Evolutionary conservation across 1,139 yeast genomes (phyloP), one percentile per base, ranked within the genome.

Genomic region (Pichia sorboxylosa): DNA sequence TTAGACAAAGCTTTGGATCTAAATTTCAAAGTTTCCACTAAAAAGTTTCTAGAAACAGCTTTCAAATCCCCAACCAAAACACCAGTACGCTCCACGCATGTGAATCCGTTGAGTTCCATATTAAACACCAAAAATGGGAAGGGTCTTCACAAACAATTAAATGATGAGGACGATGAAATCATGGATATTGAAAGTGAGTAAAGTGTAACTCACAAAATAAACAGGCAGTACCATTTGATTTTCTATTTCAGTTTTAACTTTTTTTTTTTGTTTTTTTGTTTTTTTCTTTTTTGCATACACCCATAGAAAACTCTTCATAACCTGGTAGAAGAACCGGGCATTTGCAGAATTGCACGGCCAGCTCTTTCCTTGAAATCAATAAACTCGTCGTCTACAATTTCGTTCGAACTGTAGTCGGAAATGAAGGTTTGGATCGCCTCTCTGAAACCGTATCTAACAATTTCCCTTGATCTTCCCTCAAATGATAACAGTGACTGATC

Each of bases 1-100:
- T 61, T 90, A 37, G 73, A 72, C 41, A 68, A 93, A 41, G 96
- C 97, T 0, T 59, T 87, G 31, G 92, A 80, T 36, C 69, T 73
- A 30, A 81, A 80, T 48, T 57, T 66, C 24, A 52, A 38, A 41
- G 48, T 42, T 41, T 57, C 34, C 39, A 52, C 28, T 21, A 43
- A 40, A 27, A 42, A 42, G 20, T 59, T 63, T 30, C 46, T 64
- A 19, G 40, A 38, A 29, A 44, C 42, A n/a, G 26, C 33, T 13
- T 28, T 36, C 22, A 25, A 32, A 10, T 23, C 25, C 25, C 6
- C 6, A 7, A 23, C 13, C 14, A 10, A 6, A 10, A 23, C 11
- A 2, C 11, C 14, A 10, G 13, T n/a, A 7, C 8, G 13, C 14
- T 18, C 16, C 13, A 15, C 15, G 14, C 4, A 18, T 11, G 5